Evolutionary conservation across 169 alveolate species (phyloP).

Genomic region (Cyclospora cayetanensis): DNA sequence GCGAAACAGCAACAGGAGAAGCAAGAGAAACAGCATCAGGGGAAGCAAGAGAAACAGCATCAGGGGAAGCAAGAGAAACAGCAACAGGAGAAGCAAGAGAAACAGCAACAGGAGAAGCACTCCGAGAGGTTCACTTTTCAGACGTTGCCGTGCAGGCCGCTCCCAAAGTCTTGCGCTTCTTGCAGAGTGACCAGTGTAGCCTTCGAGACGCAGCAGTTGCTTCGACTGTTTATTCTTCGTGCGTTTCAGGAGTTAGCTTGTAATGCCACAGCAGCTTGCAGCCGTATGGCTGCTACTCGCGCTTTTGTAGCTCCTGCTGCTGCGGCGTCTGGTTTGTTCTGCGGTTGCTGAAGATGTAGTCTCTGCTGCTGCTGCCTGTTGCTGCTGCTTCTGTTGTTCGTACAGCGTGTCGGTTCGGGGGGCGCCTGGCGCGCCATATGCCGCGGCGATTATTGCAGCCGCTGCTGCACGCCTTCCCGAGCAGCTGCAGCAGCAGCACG

Average conservation of each 20-base stretch:
- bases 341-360: too few species aligned
- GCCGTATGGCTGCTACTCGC: neutral
- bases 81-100: too few species aligned
- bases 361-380: neutral
- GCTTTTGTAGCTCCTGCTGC: neutral
- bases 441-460: slow-evolving; percentile 5
- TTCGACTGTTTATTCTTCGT: neutral
- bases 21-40: too few species aligned
- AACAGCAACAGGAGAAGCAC: neutral
- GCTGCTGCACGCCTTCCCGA: neutral
- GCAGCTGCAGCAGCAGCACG: neutral
- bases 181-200: slow-evolving; percentile 6
- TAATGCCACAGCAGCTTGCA: neutral
- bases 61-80: neutral
- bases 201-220: slow-evolving; percentile 10
- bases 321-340: neutral
- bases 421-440: neutral
- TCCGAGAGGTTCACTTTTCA: neutral
- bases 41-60: too few species aligned
- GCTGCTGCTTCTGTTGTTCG: neutral
- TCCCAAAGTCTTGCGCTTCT: neutral
- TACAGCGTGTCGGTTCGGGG: neutral
- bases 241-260: neutral
- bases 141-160: neutral
- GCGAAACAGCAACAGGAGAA: neutral